Conservation (phyloP, 129 eudicot species). For the Lonicera japonica region DNA sequence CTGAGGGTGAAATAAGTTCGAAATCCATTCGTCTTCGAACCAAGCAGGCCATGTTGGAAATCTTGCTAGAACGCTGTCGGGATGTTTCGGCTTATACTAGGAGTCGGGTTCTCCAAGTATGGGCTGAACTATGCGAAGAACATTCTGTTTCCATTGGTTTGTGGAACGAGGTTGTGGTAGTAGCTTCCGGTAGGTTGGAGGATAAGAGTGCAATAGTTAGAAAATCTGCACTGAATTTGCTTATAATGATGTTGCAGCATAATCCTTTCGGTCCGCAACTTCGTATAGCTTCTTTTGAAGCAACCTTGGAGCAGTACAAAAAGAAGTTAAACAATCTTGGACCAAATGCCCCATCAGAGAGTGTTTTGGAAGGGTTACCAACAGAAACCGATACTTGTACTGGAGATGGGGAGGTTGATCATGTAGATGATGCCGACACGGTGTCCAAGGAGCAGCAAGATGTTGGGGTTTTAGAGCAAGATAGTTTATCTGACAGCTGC, state of each 20-base stretch:
- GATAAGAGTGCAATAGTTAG: conserved; percentile 93
- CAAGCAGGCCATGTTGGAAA: conserved; percentile 97
- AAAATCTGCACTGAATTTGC: conserved; percentile 80
- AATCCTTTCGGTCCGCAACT: conserved; percentile 98
- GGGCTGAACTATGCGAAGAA: conserved; percentile 93
- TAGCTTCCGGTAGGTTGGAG: conserved; percentile 93
- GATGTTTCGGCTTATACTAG: conserved; percentile 97
- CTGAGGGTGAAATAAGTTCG: conserved; percentile 81
- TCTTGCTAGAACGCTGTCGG: conserved; percentile 85
- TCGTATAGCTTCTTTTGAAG: conserved; percentile 77
- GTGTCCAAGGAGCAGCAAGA: conserved; percentile 35
- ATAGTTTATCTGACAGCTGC: conserved; percentile 81
- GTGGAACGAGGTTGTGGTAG: conserved; percentile 94
- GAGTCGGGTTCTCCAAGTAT: conserved; percentile 87
- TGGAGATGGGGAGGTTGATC: conserved; percentile 58
- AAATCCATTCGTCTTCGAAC: conserved; percentile 86
- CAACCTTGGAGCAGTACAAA: conserved; percentile 76
- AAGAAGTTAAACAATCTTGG: conserved; percentile 79
- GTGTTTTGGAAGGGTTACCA: conserved; percentile 35
- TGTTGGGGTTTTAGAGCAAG: conserved; percentile 14
- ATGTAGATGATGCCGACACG: conserved; percentile 25
- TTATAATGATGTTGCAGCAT: conserved; percentile 94
- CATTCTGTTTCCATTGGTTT: conserved; percentile 86
- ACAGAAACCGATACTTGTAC: conserved; percentile 35
- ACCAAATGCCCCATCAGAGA: conserved; percentile 43